phyloP scores from a whole-genome alignment of 2,329 filamentous ascomycete genomes.

The Aspergillus awamori region DNA sequence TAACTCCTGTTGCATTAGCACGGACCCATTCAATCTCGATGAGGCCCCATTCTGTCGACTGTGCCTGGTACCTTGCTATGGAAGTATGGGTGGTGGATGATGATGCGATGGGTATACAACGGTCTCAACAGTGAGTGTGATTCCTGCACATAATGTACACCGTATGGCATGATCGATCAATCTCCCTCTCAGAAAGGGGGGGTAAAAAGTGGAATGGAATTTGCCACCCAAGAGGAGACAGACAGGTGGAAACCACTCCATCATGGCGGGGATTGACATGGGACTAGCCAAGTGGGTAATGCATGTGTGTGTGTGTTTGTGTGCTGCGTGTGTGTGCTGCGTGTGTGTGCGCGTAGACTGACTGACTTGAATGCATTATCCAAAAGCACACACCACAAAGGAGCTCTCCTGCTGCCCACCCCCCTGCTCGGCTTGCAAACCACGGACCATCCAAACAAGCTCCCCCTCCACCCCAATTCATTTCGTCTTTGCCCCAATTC shows the following conservation, averaged over 20 bases:
- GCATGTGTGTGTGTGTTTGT: too few relatives aligned
- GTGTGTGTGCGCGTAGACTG: background rate
- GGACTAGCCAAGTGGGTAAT: background rate
- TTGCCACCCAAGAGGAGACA: background rate
- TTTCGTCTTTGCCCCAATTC: background rate
- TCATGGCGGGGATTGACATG: background rate
- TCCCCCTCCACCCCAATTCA: background rate
- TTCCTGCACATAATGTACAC: background rate
- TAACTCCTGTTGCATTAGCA: background rate
- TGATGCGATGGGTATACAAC: background rate
- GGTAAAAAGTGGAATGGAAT: background rate
- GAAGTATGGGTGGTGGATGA: background rate
- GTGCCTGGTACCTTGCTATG: background rate
- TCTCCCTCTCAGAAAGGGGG: background rate
- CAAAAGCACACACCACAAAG: background rate
- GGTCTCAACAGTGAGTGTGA: background rate
- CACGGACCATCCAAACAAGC: too few relatives aligned
- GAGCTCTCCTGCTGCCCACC: background rate
- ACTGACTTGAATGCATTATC: too few relatives aligned
- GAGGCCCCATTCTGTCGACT: background rate
- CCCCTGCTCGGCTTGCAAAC: too few relatives aligned
- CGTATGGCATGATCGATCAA: conserved; percentile 2
- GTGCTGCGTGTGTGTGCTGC: background rate
- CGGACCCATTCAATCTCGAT: background rate
- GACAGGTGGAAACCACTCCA: background rate